These are phyloP conservation scores for Pseudopithomyces chartarum DNA, from an alignment of 2,329 filamentous ascomycete species.

Conservation along the genomic window DNA sequence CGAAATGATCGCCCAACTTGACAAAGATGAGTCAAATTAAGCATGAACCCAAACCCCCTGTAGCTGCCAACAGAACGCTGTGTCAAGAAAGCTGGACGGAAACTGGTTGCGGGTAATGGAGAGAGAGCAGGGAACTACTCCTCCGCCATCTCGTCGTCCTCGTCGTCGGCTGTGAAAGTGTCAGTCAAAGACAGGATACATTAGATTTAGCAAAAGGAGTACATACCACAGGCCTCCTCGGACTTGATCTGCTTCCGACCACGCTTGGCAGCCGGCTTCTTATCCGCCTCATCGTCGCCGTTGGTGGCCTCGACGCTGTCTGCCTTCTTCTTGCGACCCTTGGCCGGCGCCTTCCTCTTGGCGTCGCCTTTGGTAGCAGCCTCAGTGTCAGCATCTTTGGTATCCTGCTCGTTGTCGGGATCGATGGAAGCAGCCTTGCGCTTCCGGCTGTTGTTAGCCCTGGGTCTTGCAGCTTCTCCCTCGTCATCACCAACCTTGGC, in stretches of 20 bases:
- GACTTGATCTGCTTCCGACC: constrained; percentile 27
- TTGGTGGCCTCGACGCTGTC: background rate
- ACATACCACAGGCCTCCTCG: constrained; percentile 11
- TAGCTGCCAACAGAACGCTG: background rate
- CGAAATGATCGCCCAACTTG: background rate
- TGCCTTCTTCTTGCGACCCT: constrained; percentile 13
- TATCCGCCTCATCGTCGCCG: background rate
- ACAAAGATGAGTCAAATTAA: too few species aligned
- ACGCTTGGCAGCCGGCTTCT: constrained; percentile 19
- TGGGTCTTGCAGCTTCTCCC: background rate
- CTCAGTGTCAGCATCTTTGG: constrained; percentile 9
- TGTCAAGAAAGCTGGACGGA: too few species aligned
- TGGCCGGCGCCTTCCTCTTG: constrained; percentile 15
- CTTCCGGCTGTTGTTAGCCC: constrained; percentile 22
- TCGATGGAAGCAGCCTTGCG: constrained; percentile 22
- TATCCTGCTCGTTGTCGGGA: constrained; percentile 10
- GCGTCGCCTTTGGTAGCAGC: constrained; percentile 4
- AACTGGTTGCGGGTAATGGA: too few species aligned
- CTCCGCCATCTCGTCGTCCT: background rate
- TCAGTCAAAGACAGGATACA: too few species aligned
- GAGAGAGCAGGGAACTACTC: too few species aligned
- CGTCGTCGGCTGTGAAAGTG: background rate
- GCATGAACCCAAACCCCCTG: too few species aligned
- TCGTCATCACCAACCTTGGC: background rate
- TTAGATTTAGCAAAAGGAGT: background rate